phyloP scores from a whole-genome alignment of 345 rosid genomes.

The Cardamine chenopodiifolia region DNA sequence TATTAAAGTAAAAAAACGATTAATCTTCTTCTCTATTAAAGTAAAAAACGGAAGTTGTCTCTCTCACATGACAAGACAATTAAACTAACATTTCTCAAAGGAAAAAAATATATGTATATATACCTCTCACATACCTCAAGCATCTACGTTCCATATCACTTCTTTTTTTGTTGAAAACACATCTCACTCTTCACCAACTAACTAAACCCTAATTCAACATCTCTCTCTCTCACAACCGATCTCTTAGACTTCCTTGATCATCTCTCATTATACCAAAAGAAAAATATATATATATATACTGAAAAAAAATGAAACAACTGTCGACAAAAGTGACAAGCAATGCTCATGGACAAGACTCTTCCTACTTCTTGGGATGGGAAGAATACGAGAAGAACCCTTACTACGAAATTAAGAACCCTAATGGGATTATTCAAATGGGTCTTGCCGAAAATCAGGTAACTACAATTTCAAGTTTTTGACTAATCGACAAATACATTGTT shows the following conservation, averaged over 20 bases:
- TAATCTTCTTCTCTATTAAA: too few species aligned
- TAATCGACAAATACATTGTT: neutral
- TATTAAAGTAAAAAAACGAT: too few species aligned
- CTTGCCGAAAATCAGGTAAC: conserved; percentile 76
- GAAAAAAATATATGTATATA: conserved; percentile 1
- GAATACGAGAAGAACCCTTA: conserved; percentile 78
- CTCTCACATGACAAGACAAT: conserved; percentile 21
- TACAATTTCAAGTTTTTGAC: neutral
- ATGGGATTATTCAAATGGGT: conserved; percentile 79
- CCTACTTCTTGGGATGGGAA: conserved; percentile 79
- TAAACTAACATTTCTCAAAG: neutral
- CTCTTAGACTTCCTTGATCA: conserved; percentile 18
- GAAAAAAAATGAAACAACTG: conserved; percentile 44
- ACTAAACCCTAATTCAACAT: conserved; percentile 29
- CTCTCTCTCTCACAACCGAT: neutral
- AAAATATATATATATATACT: neutral
- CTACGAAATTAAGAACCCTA: conserved; percentile 56
- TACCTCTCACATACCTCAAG: conserved; percentile 25
- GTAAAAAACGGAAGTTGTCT: conserved; percentile 34
- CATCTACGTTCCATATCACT: conserved; percentile 25
- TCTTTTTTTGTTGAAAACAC: neutral
- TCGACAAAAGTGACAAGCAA: conserved; percentile 66
- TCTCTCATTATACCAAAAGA: conserved; percentile 12
- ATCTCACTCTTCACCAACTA: conserved; percentile 11
- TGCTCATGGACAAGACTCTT: conserved; percentile 73